A percentile compares a stretch with the other conserved stretches of the same genome.
Conservation (phyloP, 345 rosid genomes). For the Eutrema japonicum region DNA sequence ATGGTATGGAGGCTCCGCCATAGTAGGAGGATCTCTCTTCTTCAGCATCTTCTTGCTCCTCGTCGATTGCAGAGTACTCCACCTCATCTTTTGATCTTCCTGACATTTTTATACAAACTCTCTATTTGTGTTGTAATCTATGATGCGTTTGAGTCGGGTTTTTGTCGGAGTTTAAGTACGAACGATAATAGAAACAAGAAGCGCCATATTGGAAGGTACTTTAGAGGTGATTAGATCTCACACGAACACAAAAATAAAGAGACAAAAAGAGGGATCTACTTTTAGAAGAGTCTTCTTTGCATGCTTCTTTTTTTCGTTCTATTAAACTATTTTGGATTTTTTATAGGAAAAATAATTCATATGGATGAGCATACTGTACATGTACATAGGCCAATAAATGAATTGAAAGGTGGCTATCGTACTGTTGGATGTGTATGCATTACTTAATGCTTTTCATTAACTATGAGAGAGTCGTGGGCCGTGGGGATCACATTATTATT, state of each 20-base stretch:
- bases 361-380: slow-evolving; percentile 36
- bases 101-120: slow-evolving; percentile 27
- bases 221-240: slow-evolving; percentile 9
- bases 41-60: slow-evolving; percentile 3
- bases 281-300: slow-evolving; percentile 31
- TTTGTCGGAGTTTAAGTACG: slow-evolving; percentile 16
- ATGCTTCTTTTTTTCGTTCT: slow-evolving; percentile 5
- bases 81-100: slow-evolving; percentile 21
- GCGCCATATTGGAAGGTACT: slow-evolving; percentile 7
- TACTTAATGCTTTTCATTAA: slow-evolving; percentile 35
- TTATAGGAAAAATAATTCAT: background rate
- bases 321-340: slow-evolving; percentile 4
- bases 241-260: slow-evolving; percentile 3
- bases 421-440: slow-evolving; percentile 34
- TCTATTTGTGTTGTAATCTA: slow-evolving; percentile 7
- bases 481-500: slow-evolving; percentile 22
- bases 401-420: slow-evolving; percentile 43
- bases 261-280: background rate
- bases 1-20: slow-evolving; percentile 69
- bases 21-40: slow-evolving; percentile 52
- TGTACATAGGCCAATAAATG: slow-evolving; percentile 35
- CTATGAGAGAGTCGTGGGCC: slow-evolving; percentile 27
- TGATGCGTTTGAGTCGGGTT: background rate
- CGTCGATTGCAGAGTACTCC: slow-evolving; percentile 24
- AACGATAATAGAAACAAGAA: slow-evolving; percentile 11